A percentile compares a stretch with the other conserved stretches of the same genome.
phyloP scores from a whole-genome alignment of 1,284 basidiomycete species.

The Irpex sp. region DNA sequence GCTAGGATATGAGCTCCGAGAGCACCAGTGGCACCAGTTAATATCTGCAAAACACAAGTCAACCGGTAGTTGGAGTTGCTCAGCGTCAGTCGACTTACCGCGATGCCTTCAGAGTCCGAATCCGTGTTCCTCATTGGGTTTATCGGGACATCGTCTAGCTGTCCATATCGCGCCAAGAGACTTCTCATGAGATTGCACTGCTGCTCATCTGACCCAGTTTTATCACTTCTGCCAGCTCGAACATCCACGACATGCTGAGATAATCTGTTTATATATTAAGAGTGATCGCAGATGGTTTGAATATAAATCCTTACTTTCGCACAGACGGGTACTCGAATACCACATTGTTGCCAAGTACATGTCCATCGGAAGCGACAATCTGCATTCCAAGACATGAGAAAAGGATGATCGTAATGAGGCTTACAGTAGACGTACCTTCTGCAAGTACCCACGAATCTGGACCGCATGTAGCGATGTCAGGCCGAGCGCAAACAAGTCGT shows the following conservation, averaged over 20 bases:
- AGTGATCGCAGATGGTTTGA: neutral
- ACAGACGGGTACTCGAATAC: constrained; percentile 12
- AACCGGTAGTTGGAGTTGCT: neutral
- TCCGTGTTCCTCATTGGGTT: neutral
- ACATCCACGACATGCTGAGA: neutral
- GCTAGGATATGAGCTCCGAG: constrained; percentile 8
- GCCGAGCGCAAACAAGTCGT: constrained; percentile 9
- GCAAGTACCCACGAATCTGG: neutral
- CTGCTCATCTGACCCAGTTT: neutral
- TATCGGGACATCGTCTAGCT: neutral
- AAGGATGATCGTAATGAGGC: neutral
- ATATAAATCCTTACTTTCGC: neutral
- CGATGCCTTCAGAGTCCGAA: neutral
- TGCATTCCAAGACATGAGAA: neutral
- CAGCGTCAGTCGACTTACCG: neutral
- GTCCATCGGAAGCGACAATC: neutral
- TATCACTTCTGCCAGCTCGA: neutral
- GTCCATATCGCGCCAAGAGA: neutral
- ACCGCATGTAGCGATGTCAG: constrained; percentile 8
- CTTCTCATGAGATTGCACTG: constrained; percentile 5
- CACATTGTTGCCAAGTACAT: constrained; percentile 2
- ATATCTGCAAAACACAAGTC: neutral
- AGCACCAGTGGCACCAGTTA: constrained; percentile 10
- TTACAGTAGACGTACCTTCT: neutral
- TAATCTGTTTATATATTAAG: neutral